Percentiles rank a stretch among this genome's conserved stretches.
Evolutionary conservation across 2,329 filamentous ascomycete species (phyloP).

Genomic region (Colletotrichum sp.): DNA sequence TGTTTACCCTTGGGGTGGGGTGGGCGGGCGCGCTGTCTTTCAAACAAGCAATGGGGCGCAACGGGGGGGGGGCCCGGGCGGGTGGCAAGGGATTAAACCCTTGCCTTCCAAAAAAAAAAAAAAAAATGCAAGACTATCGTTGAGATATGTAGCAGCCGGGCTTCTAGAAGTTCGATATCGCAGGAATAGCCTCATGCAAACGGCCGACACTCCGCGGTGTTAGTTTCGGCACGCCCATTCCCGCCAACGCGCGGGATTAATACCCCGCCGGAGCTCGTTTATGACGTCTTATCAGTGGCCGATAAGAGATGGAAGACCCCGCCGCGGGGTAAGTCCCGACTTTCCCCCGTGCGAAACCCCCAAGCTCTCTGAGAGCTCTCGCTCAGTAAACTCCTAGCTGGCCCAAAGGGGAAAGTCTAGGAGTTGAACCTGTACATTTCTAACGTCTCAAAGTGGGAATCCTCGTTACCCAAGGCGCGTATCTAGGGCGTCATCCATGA

Average conservation of each 20-base stretch:
- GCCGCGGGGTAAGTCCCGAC: conserved; percentile 14
- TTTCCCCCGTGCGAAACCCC: not conserved
- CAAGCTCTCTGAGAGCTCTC: not conserved
- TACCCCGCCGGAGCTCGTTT: not conserved
- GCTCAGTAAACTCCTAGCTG: not conserved
- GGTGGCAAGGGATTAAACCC: no score
- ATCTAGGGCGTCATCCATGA: not conserved
- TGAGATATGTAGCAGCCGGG: not conserved
- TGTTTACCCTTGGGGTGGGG: no score
- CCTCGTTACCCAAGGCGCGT: not conserved
- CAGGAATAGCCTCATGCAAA: not conserved
- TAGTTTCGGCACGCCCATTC: not conserved
- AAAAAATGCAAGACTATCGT: not conserved
- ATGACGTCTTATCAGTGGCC: conserved; percentile 16
- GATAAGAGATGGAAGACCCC: not conserved
- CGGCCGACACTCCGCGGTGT: not conserved
- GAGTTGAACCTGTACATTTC: not conserved
- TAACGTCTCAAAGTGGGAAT: not conserved
- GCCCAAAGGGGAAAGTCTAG: not conserved
- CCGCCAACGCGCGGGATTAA: not conserved
- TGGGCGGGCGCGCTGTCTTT: no score
- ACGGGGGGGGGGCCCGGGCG: no score
- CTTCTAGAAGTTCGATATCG: not conserved
- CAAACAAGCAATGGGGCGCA: no score
- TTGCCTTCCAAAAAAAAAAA: no score